Evolutionary conservation across 2,329 filamentous ascomycete genomes (phyloP).

Genomic region (Blumeriella jaapii): DNA sequence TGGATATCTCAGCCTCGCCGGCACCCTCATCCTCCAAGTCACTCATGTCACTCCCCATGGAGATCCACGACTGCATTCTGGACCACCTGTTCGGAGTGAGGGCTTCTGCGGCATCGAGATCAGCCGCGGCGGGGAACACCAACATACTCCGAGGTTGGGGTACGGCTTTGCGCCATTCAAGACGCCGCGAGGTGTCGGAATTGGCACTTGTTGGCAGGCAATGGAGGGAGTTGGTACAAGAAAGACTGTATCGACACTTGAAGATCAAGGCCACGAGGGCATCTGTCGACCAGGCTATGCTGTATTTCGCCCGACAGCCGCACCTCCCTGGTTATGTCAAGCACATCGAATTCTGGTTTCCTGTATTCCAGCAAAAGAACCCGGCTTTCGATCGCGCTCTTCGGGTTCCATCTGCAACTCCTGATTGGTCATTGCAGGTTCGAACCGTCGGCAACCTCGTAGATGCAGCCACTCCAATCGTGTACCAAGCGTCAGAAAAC

Average conservation of each 20-base stretch:
- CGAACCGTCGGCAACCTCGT: slow-evolving; percentile 29
- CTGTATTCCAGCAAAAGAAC: slow-evolving; percentile 44
- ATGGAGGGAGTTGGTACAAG: slow-evolving; percentile 60
- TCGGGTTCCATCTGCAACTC: slow-evolving; percentile 19
- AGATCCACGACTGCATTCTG: slow-evolving; percentile 62
- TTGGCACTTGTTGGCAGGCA: slow-evolving; percentile 48
- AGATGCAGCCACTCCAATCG: slow-evolving; percentile 37
- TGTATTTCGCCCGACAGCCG: slow-evolving; percentile 46
- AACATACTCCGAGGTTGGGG: slow-evolving; percentile 47
- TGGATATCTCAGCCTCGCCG: no score
- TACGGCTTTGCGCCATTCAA: slow-evolving; percentile 53
- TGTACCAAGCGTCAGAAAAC: slow-evolving; percentile 47
- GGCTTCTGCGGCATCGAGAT: slow-evolving; percentile 48
- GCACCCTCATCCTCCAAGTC: no score
- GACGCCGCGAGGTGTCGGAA: slow-evolving; percentile 54
- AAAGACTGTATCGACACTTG: slow-evolving; percentile 63
- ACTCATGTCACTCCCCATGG: no score
- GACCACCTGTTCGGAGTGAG: slow-evolving; percentile 61
- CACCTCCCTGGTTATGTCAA: slow-evolving; percentile 54
- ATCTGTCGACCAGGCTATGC: slow-evolving; percentile 46
- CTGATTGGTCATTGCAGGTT: slow-evolving; percentile 19
- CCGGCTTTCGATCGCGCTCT: slow-evolving; percentile 19
- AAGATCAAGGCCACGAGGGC: slow-evolving; percentile 60
- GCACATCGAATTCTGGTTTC: slow-evolving; percentile 69
- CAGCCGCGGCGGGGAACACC: slow-evolving; percentile 39